Conservation (phyloP, 148 eudicot genomes). For the Rhododendron ferrugineum region DNA sequence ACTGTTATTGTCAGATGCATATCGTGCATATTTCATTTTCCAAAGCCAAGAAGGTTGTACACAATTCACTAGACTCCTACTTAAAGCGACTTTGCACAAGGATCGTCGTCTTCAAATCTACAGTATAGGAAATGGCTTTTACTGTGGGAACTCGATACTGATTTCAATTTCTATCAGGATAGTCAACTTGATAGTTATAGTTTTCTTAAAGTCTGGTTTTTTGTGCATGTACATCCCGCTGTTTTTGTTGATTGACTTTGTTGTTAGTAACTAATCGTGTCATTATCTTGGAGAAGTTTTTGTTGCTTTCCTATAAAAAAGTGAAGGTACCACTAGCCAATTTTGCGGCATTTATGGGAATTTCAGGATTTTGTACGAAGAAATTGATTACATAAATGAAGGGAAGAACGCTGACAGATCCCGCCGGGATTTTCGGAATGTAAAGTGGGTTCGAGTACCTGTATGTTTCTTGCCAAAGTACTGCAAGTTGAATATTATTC, state of each 20-base stretch:
- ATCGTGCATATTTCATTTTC: not conserved
- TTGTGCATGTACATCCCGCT: not conserved
- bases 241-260: not conserved
- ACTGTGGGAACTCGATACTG: not conserved
- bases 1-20: not conserved
- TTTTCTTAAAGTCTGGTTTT: not conserved
- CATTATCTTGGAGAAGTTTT: not conserved
- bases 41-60: not conserved
- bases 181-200: not conserved
- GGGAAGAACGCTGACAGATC: constrained; percentile 97
- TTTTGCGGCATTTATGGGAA: constrained; percentile 11
- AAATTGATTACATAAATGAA: constrained; percentile 93
- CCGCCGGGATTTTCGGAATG: constrained; percentile 89
- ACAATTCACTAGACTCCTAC: not conserved
- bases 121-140: not conserved
- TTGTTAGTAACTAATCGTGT: not conserved
- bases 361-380: constrained; percentile 90
- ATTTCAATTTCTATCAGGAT: not conserved
- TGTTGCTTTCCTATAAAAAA: not conserved
- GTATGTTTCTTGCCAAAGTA: constrained; percentile 52
- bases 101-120: not conserved
- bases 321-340: not conserved
- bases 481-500: constrained; percentile 1
- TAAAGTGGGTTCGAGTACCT: constrained; percentile 99
- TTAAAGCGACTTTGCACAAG: not conserved